Percentiles rank a stretch among this genome's conserved stretches.
Conservation (phyloP, 140 eudicot species). For the Ambrosia hybrid region DNA sequence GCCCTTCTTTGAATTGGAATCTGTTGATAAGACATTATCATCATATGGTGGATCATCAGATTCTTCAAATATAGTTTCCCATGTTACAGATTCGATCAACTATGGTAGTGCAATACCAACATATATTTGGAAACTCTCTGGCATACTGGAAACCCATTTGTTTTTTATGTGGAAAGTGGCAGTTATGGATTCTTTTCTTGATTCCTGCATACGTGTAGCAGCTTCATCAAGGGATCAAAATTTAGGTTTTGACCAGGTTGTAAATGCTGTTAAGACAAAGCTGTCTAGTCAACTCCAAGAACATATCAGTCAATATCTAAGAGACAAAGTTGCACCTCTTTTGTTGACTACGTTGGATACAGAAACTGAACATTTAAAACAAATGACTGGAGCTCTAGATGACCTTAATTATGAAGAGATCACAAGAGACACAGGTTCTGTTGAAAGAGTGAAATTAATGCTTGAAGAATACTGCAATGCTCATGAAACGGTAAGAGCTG, state of each 20-base stretch:
- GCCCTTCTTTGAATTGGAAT: slow-evolving; percentile 80
- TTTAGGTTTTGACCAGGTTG: slow-evolving; percentile 86
- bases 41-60: slow-evolving; percentile 42
- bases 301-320: slow-evolving; percentile 66
- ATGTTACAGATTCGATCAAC: slow-evolving; percentile 44
- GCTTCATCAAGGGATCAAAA: slow-evolving; percentile 76
- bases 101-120: slow-evolving; percentile 70
- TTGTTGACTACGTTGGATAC: slow-evolving; percentile 51
- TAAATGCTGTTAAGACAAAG: slow-evolving; percentile 62
- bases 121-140: slow-evolving; percentile 73
- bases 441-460: slow-evolving; percentile 61
- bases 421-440: slow-evolving; percentile 42
- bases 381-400: slow-evolving; percentile 30
- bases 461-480: slow-evolving; percentile 96
- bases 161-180: slow-evolving; percentile 91
- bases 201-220: slow-evolving; percentile 74
- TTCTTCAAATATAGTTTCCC: slow-evolving; percentile 47
- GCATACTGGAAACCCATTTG: slow-evolving; percentile 53
- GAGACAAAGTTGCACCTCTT: slow-evolving; percentile 65
- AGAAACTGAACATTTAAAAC: slow-evolving; percentile 59
- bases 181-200: slow-evolving; percentile 81
- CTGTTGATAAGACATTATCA: slow-evolving; percentile 57
- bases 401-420: slow-evolving; percentile 43
- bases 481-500: slow-evolving; percentile 93
- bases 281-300: slow-evolving; percentile 72